A percentile compares a stretch with the other conserved stretches of the same genome.
phyloP scores from a whole-genome alignment of 176 grass and related monocot genomes.

The Musa troglodytarum region DNA sequence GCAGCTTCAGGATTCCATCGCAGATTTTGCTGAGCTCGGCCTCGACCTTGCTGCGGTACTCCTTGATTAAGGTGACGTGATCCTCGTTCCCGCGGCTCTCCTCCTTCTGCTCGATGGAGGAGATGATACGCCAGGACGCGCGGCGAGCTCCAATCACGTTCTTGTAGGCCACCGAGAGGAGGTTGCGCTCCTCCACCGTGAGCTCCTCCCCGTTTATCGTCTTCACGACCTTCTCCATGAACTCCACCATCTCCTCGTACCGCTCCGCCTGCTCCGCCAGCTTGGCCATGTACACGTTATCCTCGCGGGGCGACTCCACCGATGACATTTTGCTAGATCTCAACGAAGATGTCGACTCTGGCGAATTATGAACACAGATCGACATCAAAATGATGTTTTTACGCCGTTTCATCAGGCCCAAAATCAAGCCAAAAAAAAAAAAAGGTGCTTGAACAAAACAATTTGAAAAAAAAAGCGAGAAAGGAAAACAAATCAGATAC shows the following conservation, averaged over 20 bases:
- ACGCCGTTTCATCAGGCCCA: too few relatives aligned
- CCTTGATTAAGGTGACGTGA: background rate
- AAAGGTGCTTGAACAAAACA: too few relatives aligned
- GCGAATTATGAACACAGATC: background rate
- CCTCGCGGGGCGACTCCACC: background rate
- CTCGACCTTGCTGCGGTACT: background rate
- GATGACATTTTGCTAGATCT: slow-evolving; percentile 4
- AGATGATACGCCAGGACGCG: slow-evolving; percentile 8
- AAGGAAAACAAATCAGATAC: background rate
- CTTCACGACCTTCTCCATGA: slow-evolving; percentile 4
- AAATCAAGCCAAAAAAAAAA: too few relatives aligned
- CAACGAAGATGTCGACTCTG: background rate
- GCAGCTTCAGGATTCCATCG: slow-evolving; percentile 5
- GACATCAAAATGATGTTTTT: background rate
- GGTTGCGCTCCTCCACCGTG: slow-evolving; percentile 3
- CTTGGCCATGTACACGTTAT: slow-evolving; percentile 6
- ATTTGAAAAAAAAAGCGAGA: background rate
- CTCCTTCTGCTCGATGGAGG: slow-evolving; percentile 13
- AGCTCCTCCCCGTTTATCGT: slow-evolving; percentile 6
- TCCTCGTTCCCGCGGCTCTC: slow-evolving; percentile 6
- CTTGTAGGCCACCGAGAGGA: slow-evolving; percentile 2
- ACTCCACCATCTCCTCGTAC: slow-evolving; percentile 12
- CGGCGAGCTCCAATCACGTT: slow-evolving; percentile 4
- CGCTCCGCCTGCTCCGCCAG: slow-evolving; percentile 4
- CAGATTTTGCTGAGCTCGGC: background rate